Evolutionary conservation across 805 yeast species (phyloP).

Genomic region (Lipomyces japonicus): DNA sequence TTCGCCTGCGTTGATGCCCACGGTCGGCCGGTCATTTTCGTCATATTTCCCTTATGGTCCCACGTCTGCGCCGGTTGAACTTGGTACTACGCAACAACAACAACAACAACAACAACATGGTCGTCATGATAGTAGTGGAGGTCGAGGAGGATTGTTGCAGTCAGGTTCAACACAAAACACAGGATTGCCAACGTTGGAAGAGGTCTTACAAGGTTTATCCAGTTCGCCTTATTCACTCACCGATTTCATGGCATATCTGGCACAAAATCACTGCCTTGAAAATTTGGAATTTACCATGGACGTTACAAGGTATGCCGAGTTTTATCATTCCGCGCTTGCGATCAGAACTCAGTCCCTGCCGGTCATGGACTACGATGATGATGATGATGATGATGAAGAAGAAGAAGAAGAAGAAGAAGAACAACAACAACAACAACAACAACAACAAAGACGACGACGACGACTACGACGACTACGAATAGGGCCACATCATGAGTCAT

Average conservation of each 20-base stretch:
- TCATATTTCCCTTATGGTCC: too few relatives aligned
- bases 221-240: conserved; percentile 33
- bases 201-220: conserved; percentile 31
- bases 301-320: conserved; percentile 29
- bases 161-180: too few relatives aligned
- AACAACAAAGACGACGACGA: too few relatives aligned
- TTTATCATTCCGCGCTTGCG: conserved; percentile 9
- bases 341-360: neutral
- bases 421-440: too few relatives aligned
- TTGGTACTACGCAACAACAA: too few relatives aligned
- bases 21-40: too few relatives aligned
- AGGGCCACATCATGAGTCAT: conserved; percentile 5
- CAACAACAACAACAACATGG: neutral
- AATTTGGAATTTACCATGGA: conserved; percentile 36
- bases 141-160: neutral
- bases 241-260: conserved; percentile 33
- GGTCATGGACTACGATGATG: neutral
- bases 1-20: neutral
- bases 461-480: neutral
- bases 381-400: neutral
- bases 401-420: neutral
- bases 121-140: neutral
- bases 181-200: conserved; percentile 33
- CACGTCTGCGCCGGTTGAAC: too few relatives aligned
- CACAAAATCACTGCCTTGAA: conserved; percentile 36